phyloP scores from a whole-genome alignment of 2,329 filamentous ascomycete genomes.

The Claviceps citrina region DNA sequence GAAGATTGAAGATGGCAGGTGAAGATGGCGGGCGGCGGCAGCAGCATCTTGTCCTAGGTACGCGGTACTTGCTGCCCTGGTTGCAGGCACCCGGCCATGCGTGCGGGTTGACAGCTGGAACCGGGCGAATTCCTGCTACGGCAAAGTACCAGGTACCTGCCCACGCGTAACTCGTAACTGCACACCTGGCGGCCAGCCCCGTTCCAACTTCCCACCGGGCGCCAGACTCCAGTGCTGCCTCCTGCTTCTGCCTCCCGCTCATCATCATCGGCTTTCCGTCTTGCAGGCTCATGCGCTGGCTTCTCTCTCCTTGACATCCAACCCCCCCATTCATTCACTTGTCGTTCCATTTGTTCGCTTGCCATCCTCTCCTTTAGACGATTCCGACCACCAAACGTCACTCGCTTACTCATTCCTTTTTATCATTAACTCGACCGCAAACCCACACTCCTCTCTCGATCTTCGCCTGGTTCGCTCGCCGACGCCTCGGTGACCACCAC shows the following conservation, averaged over 20 bases:
- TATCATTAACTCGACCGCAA: not conserved
- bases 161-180: too few relatives aligned
- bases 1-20: too few relatives aligned
- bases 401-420: constrained; percentile 1
- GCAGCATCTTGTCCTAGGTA: not conserved
- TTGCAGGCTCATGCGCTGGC: constrained; percentile 3
- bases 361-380: not conserved
- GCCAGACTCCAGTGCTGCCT: too few relatives aligned
- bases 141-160: too few relatives aligned
- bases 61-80: too few relatives aligned
- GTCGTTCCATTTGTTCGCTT: not conserved
- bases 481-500: not conserved
- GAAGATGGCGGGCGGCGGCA: too few relatives aligned
- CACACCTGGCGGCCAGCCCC: too few relatives aligned
- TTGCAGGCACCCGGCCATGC: too few relatives aligned
- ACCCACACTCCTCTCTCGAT: not conserved
- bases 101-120: too few relatives aligned
- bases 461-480: constrained; percentile 2
- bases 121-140: too few relatives aligned
- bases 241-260: constrained; percentile 4
- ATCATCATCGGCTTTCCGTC: constrained; percentile 3
- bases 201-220: too few relatives aligned
- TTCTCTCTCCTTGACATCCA: constrained; percentile 1
- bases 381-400: not conserved
- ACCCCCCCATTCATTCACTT: constrained; percentile 1